These are phyloP conservation scores for Curvularia lunata DNA, from an alignment of 2,329 filamentous ascomycete species.

Conservation along the genomic window DNA sequence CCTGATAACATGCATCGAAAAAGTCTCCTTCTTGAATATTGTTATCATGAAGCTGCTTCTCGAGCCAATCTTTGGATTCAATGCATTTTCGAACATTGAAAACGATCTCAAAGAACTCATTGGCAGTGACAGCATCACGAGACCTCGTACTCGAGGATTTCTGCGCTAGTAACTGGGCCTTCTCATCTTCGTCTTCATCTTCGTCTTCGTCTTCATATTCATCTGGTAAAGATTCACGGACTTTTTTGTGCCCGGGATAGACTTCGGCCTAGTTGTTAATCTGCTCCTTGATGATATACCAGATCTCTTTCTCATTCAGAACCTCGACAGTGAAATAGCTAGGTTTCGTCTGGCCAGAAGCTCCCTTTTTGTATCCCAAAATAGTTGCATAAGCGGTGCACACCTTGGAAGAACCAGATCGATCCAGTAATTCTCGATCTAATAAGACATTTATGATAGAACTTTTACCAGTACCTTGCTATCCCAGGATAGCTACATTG, in stretches of 20 bases:
- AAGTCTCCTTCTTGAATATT: conserved; percentile 11
- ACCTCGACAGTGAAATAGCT: conserved; percentile 18
- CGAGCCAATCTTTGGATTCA: background rate
- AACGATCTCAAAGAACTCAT: conserved; percentile 20
- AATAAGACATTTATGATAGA: conserved; percentile 19
- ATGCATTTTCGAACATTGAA: conserved; percentile 6
- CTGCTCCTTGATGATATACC: conserved; percentile 9
- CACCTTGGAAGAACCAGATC: conserved; percentile 9
- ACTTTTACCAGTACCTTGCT: conserved; percentile 23
- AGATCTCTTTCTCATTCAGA: conserved; percentile 5
- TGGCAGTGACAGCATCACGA: conserved; percentile 8
- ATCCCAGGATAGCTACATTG: conserved; percentile 18
- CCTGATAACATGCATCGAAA: background rate
- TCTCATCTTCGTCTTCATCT: background rate
- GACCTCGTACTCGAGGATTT: background rate
- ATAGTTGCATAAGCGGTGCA: conserved; percentile 17
- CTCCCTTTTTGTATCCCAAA: conserved; percentile 12
- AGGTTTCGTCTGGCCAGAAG: conserved; percentile 4
- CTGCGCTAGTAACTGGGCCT: background rate
- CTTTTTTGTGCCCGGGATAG: background rate
- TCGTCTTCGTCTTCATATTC: background rate
- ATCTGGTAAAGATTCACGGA: background rate
- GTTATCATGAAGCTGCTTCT: background rate
- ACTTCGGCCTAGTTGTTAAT: conserved; percentile 7
- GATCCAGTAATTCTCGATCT: conserved; percentile 13